Percentiles rank a stretch among this genome's conserved stretches.
Evolutionary conservation across 2,329 filamentous ascomycete species (phyloP).

Genomic region (Helotiales sp.): DNA sequence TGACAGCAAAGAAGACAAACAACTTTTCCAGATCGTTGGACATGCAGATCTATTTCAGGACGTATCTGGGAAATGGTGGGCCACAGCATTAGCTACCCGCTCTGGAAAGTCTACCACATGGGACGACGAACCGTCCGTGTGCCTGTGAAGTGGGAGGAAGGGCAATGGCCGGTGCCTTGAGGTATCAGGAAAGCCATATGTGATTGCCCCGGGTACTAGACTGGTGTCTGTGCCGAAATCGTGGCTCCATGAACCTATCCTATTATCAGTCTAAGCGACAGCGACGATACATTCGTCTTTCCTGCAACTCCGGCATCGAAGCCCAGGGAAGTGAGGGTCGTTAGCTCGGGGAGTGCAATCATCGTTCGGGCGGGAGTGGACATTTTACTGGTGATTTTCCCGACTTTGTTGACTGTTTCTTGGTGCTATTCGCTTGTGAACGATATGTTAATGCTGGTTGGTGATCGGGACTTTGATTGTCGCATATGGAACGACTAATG

Average conservation of each 20-base stretch:
- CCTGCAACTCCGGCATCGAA: neutral
- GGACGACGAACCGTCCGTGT: constrained; percentile 54
- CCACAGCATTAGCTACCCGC: constrained; percentile 51
- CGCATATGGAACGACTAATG: neutral
- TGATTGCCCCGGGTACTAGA: neutral
- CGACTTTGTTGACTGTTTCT: neutral
- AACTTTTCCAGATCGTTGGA: constrained; percentile 54
- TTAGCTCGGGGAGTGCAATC: neutral
- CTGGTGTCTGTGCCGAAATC: neutral
- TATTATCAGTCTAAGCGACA: neutral
- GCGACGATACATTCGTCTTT: neutral
- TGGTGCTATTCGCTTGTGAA: neutral
- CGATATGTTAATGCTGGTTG: neutral
- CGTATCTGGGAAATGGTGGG: constrained; percentile 56
- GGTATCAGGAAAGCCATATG: neutral
- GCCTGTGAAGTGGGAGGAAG: neutral
- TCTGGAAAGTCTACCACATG: constrained; percentile 56
- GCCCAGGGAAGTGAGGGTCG: neutral
- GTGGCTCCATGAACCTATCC: neutral
- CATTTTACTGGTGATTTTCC: neutral
- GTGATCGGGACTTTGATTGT: neutral
- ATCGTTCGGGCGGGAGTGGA: neutral
- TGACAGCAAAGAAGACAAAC: neutral
- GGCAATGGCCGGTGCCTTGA: neutral
- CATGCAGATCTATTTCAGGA: constrained; percentile 62